A percentile compares a stretch with the other conserved stretches of the same genome.
Conservation (phyloP, 2,329 filamentous ascomycete genomes). For the Stenocarpella maydis region DNA sequence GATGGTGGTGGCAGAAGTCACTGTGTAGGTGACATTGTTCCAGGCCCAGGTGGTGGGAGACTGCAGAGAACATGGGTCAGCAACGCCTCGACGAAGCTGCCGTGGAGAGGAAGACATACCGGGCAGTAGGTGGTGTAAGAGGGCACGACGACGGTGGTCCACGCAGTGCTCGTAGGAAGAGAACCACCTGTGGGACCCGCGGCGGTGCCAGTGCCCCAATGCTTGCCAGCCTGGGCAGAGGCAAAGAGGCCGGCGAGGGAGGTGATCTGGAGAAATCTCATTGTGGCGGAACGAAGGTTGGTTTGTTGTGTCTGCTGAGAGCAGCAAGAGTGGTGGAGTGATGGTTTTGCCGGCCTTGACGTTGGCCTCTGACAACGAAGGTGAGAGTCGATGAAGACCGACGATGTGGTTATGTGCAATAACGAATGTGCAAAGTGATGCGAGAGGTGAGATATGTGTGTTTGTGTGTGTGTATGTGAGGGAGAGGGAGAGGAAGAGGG, state of each 20-base stretch:
- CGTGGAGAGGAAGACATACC: slow-evolving; percentile 43
- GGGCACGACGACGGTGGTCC: slow-evolving; percentile 49
- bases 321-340: slow-evolving; percentile 6
- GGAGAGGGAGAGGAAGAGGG: background rate
- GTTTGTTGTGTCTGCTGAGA: slow-evolving; percentile 16
- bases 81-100: background rate
- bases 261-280: slow-evolving; percentile 36
- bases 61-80: slow-evolving; percentile 37
- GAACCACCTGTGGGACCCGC: slow-evolving; percentile 3
- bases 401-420: slow-evolving; percentile 23
- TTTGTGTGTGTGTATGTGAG: too few relatives aligned
- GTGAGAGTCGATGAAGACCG: slow-evolving; percentile 29
- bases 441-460: slow-evolving; percentile 13
- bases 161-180: slow-evolving; percentile 38
- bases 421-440: slow-evolving; percentile 28
- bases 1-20: slow-evolving; percentile 50
- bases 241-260: slow-evolving; percentile 32
- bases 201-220: slow-evolving; percentile 36
- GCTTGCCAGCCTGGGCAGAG: slow-evolving; percentile 32
- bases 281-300: slow-evolving; percentile 31
- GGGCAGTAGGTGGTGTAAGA: slow-evolving; percentile 54
- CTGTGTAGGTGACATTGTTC: slow-evolving; percentile 54
- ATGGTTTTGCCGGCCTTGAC: background rate
- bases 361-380: slow-evolving; percentile 22
- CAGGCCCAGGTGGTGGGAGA: slow-evolving; percentile 49